Conservation (phyloP, 495 filamentous ascomycete species). For the Penicillium pulvis region DNA sequence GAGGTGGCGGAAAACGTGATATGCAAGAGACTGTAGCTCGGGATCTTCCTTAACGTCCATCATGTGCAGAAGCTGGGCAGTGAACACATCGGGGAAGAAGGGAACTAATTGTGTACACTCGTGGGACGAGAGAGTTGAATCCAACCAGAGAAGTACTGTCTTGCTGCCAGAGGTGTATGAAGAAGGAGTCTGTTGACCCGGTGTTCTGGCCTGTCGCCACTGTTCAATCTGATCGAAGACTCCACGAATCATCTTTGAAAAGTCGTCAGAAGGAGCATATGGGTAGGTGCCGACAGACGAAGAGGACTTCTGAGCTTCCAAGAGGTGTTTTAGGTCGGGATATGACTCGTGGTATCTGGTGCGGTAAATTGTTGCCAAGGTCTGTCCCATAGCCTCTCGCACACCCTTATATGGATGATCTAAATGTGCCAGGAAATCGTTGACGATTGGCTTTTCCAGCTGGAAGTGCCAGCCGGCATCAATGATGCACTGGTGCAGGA, state of each 20-base stretch:
- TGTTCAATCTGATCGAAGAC: constrained; percentile 81
- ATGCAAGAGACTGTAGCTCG: constrained; percentile 90
- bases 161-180: constrained; percentile 96
- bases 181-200: constrained; percentile 90
- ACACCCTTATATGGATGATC: constrained; percentile 98
- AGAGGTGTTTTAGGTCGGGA: constrained; percentile 68
- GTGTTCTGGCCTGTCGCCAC: constrained; percentile 81
- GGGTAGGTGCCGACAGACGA: constrained; percentile 86
- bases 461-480: constrained; percentile 97
- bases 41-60: constrained; percentile 99
- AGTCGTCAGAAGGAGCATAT: constrained; percentile 76
- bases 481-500: constrained; percentile 83
- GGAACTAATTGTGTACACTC: constrained; percentile 90
- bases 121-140: constrained; percentile 83
- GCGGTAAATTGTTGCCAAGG: constrained; percentile 82
- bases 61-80: constrained; percentile 94
- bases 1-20: constrained; percentile 95
- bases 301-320: constrained; percentile 73
- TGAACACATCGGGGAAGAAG: constrained; percentile 89
- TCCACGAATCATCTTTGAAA: constrained; percentile 66
- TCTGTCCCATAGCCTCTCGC: constrained; percentile 89
- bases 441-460: constrained; percentile 83
- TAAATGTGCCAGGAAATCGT: constrained; percentile 87
- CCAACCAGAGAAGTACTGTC: constrained; percentile 93
- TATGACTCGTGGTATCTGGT: constrained; percentile 94